Evolutionary conservation across 371 early-diverging fungal species (phyloP).

Genomic region (Blastocladiella emersonii): DNA sequence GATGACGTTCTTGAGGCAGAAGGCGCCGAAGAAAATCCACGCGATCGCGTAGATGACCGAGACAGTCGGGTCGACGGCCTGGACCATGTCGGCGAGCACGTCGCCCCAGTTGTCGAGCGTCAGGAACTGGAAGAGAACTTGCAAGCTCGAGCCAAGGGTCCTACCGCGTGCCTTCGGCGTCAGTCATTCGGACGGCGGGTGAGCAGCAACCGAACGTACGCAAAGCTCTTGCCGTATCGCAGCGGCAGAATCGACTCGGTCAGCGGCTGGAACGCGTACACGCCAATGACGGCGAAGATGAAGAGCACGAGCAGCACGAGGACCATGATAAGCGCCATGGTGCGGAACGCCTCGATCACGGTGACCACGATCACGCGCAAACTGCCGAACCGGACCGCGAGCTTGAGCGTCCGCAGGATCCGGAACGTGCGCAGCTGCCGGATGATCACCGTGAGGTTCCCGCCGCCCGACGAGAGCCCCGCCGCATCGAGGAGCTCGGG

Average conservation of each 20-base stretch:
- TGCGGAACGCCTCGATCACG: constrained; percentile 23
- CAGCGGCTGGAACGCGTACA: constrained; percentile 16
- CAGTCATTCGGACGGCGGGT: too few species aligned
- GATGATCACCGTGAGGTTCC: not conserved
- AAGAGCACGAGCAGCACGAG: constrained; percentile 18
- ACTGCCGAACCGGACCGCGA: constrained; percentile 15
- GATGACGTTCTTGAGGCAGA: constrained; percentile 29
- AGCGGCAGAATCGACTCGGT: constrained; percentile 7
- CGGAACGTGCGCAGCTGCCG: constrained; percentile 16
- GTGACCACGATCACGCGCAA: constrained; percentile 24
- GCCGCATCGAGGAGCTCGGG: not conserved
- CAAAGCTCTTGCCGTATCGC: constrained; percentile 15
- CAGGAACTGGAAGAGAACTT: constrained; percentile 22
- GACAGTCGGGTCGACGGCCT: constrained; percentile 14
- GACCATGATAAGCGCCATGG: constrained; percentile 24
- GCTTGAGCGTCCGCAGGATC: constrained; percentile 19
- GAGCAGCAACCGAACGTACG: too few species aligned
- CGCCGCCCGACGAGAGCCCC: not conserved
- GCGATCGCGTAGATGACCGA: constrained; percentile 18
- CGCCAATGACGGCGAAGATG: constrained; percentile 20
- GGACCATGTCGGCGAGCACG: constrained; percentile 13
- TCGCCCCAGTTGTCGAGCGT: constrained; percentile 28
- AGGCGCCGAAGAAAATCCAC: constrained; percentile 30
- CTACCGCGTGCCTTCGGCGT: too few species aligned
- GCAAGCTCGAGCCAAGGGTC: constrained; percentile 14